Conservation (phyloP, 73 alveolate species). For the Halteria grandinella region DNA sequence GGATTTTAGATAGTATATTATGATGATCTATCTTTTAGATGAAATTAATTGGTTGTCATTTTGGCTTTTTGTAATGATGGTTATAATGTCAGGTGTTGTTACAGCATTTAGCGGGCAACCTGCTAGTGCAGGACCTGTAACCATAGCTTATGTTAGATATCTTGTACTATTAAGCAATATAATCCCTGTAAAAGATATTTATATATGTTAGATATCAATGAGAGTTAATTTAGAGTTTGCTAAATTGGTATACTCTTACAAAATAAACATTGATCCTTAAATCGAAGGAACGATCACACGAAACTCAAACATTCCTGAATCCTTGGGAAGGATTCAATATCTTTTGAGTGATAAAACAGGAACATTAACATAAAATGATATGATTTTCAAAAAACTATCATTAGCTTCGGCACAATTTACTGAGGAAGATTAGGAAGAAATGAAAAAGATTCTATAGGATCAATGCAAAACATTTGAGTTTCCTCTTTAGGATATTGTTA, state of each 20-base stretch:
- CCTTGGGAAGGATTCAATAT: conserved; percentile 91
- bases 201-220: no score
- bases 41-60: conserved; percentile 80
- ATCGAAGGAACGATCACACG: conserved; percentile 94
- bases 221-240: conserved; percentile 96
- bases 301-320: conserved; percentile 96
- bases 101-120: conserved; percentile 58
- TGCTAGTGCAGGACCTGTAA: conserved; percentile 46
- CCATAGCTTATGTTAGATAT: conserved; percentile 81
- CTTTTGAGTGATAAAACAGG: conserved; percentile 98
- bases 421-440: conserved; percentile 67
- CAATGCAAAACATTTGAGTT: no score
- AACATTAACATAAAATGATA: conserved; percentile 96
- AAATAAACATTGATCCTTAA: conserved; percentile 76
- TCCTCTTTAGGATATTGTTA: no score
- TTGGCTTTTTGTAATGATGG: conserved; percentile 75
- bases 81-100: conserved; percentile 52
- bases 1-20: conserved; percentile 81
- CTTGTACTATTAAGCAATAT: conserved; percentile 85
- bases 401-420: conserved; percentile 81
- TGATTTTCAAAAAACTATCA: conserved; percentile 90
- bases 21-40: no score
- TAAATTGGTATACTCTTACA: conserved; percentile 81
- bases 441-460: conserved; percentile 30
- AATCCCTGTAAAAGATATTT: no score